These are phyloP conservation scores for Scheffersomyces illinoinensis DNA, from an alignment of 1,139 yeast genomes.

Conservation along the genomic window DNA sequence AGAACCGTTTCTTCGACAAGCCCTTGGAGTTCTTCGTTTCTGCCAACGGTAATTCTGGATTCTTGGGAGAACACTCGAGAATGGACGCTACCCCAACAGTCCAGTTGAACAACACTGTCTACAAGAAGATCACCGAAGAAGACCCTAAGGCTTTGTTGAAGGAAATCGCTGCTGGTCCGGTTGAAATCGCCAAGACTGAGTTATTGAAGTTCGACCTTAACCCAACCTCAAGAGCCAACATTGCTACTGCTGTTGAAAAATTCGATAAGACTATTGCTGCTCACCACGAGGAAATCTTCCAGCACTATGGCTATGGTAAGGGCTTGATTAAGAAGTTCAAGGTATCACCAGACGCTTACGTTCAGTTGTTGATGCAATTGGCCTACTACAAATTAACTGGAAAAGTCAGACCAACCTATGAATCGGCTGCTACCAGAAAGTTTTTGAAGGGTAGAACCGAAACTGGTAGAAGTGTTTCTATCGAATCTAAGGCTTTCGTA, in stretches of 20 bases:
- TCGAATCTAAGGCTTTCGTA: conserved; percentile 71
- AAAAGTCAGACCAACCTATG: conserved; percentile 86
- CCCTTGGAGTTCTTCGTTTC: conserved; percentile 83
- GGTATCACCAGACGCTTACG: conserved; percentile 75
- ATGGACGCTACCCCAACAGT: conserved; percentile 99
- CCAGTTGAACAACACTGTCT: conserved; percentile 77
- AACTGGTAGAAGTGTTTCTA: conserved; percentile 86
- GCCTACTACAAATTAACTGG: conserved; percentile 83
- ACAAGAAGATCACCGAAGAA: conserved; percentile 54
- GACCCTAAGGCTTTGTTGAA: conserved; percentile 34
- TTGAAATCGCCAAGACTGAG: conserved; percentile 21
- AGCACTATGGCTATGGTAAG: conserved; percentile 73
- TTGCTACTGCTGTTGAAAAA: conserved; percentile 55
- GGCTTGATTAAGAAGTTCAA: conserved; percentile 66
- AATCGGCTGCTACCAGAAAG: conserved; percentile 91
- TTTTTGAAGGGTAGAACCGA: conserved; percentile 95
- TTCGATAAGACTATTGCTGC: conserved; percentile 53
- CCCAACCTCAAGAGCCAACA: conserved; percentile 51
- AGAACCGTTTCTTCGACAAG: conserved; percentile 89
- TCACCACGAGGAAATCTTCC: conserved; percentile 67
- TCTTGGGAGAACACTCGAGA: conserved; percentile 93
- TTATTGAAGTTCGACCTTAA: conserved; percentile 48
- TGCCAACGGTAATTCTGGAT: conserved; percentile 86
- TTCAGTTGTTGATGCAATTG: conserved; percentile 74
- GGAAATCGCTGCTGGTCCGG: conserved; percentile 19